Conservation (phyloP, 805 yeast genomes). For the Wickerhamiella alocasiicola region DNA sequence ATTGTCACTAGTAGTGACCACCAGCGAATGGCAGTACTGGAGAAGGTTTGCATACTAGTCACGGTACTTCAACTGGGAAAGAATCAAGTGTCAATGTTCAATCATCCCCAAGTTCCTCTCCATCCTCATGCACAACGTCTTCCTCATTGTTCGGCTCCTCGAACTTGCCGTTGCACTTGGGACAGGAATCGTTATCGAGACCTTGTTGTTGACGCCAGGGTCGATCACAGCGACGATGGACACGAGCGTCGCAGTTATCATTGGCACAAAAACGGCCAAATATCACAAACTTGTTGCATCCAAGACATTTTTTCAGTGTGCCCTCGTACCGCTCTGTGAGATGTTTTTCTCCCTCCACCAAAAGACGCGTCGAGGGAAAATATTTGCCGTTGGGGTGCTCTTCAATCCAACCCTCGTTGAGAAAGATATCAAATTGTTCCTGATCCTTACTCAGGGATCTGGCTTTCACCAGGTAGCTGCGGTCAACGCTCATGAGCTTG, state of each 20-base stretch:
- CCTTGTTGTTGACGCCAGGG: neutral
- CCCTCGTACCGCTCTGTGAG: neutral
- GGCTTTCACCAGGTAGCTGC: neutral
- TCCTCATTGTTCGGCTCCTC: conserved; percentile 2
- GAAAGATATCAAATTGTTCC: no score
- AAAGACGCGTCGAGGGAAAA: conserved; percentile 1
- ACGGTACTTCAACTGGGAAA: no score
- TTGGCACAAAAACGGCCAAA: conserved; percentile 6
- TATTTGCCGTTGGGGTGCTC: neutral
- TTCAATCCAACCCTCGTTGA: conserved; percentile 7
- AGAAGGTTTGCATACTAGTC: no score
- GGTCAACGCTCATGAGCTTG: neutral
- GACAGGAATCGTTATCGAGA: neutral
- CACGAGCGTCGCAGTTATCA: neutral
- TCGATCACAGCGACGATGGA: conserved; percentile 6
- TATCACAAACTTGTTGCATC: conserved; percentile 1
- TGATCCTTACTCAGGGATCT: neutral
- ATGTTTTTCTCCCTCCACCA: neutral
- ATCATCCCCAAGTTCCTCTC: no score
- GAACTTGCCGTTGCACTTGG: conserved; percentile 1
- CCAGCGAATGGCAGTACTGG: no score
- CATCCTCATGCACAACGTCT: no score
- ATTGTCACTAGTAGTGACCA: no score
- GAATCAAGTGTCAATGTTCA: no score
- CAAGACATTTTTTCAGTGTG: neutral